Evolutionary conservation across 1,284 basidiomycete species (phyloP).

Genomic region (Veloporphyrellus conicus): DNA sequence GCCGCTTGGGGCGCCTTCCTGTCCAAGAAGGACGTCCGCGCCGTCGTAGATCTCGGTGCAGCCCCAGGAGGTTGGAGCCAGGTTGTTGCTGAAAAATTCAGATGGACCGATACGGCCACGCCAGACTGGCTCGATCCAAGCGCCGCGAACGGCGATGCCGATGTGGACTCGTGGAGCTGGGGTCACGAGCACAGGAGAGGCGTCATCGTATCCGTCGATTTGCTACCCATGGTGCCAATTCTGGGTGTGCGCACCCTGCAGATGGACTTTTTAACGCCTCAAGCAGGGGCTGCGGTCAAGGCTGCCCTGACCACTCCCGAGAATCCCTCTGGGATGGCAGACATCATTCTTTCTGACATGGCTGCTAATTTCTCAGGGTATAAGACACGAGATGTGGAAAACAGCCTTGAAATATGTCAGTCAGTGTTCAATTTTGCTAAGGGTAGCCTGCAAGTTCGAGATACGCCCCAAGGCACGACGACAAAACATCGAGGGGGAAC

Average conservation of each 20-base stretch:
- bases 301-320: constrained; percentile 39
- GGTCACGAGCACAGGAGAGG: constrained; percentile 38
- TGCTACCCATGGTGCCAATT: constrained; percentile 65
- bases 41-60: constrained; percentile 79
- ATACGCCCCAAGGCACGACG: constrained; percentile 37
- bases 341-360: constrained; percentile 76
- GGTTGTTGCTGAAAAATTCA: constrained; percentile 62
- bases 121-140: constrained; percentile 1
- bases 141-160: not conserved
- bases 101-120: constrained; percentile 33
- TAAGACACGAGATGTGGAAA: constrained; percentile 52
- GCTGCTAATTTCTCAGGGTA: constrained; percentile 70
- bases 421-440: constrained; percentile 61
- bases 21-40: constrained; percentile 45
- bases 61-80: constrained; percentile 90
- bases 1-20: constrained; percentile 51
- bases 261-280: constrained; percentile 69
- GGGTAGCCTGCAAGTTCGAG: constrained; percentile 46
- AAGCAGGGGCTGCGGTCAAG: constrained; percentile 48
- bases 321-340: constrained; percentile 49
- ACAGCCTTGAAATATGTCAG: constrained; percentile 59
- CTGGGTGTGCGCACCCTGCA: constrained; percentile 64
- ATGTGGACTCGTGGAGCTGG: constrained; percentile 8
- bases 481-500: constrained; percentile 47
- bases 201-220: constrained; percentile 69